phyloP scores from a whole-genome alignment of 257 asterid genomes.

The Lycium ferocissimum region DNA sequence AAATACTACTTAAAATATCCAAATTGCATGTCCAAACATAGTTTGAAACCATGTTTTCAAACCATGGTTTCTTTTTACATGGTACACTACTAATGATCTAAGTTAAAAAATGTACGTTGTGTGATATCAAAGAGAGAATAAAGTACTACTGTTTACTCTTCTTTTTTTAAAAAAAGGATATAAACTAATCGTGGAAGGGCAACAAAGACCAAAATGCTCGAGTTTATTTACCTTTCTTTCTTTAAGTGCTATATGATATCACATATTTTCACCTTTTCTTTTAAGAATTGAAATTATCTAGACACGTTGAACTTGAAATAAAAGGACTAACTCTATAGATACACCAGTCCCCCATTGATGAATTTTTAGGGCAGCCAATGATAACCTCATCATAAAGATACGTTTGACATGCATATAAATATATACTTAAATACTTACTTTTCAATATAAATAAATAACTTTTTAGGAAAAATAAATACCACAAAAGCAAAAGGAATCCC shows the following conservation, averaged over 20 bases:
- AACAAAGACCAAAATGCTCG: neutral
- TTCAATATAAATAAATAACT: neutral
- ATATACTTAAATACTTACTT: too few species aligned
- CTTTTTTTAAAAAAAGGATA: too few species aligned
- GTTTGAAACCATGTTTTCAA: too few species aligned
- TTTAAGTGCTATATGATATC: neutral
- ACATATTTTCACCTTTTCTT: neutral
- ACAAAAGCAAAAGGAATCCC: slow-evolving; percentile 29
- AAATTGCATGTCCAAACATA: too few species aligned
- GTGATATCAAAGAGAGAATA: neutral
- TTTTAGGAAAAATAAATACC: slow-evolving; percentile 5
- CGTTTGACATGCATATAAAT: slow-evolving; percentile 27
- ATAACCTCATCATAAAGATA: slow-evolving; percentile 34
- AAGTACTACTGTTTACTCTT: too few species aligned
- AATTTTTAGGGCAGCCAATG: slow-evolving; percentile 19
- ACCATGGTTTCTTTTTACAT: too few species aligned
- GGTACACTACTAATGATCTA: too few species aligned
- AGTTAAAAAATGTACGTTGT: too few species aligned
- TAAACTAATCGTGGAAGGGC: neutral
- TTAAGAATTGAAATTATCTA: neutral
- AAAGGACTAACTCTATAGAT: neutral
- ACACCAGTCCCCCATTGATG: neutral
- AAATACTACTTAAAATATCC: too few species aligned
- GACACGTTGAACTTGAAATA: slow-evolving; percentile 25
- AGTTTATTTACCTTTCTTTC: neutral